Evolutionary conservation across 495 filamentous ascomycete genomes (phyloP).

Genomic region (Lepraria neglecta): DNA sequence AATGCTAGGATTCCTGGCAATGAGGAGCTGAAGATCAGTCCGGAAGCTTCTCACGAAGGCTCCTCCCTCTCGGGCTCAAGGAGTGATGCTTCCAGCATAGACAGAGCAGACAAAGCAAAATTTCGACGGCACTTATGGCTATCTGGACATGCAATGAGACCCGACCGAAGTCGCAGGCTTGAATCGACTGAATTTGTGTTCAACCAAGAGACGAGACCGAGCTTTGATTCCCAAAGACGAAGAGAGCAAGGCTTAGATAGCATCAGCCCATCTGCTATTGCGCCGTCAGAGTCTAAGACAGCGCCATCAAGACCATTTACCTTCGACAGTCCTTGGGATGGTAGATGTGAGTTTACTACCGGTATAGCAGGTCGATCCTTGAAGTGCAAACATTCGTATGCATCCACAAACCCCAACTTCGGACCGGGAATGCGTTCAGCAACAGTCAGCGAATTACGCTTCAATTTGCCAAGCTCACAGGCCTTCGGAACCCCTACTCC

Average conservation of each 20-base stretch:
- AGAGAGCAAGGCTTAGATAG: slow-evolving; percentile 15
- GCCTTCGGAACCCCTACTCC: slow-evolving; percentile 16
- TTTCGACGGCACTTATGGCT: slow-evolving; percentile 12
- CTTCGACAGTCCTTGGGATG: slow-evolving; percentile 81
- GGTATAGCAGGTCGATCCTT: slow-evolving; percentile 66
- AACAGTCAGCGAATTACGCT: slow-evolving; percentile 77
- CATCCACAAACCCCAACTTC: slow-evolving; percentile 35
- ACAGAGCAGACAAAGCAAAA: neutral
- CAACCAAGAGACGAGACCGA: neutral
- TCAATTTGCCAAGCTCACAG: slow-evolving; percentile 62
- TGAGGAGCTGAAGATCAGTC: neutral
- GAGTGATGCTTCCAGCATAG: neutral
- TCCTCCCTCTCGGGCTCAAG: neutral
- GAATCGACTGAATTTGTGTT: slow-evolving; percentile 1
- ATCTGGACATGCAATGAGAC: neutral
- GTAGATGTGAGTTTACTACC: slow-evolving; percentile 74
- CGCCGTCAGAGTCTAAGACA: slow-evolving; percentile 5
- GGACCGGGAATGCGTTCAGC: slow-evolving; percentile 36
- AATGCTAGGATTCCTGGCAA: neutral
- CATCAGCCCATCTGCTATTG: neutral
- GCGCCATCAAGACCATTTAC: slow-evolving; percentile 44
- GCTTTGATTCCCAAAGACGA: slow-evolving; percentile 14
- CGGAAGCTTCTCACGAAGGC: neutral
- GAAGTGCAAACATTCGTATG: slow-evolving; percentile 64
- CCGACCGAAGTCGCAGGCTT: neutral